A percentile compares a stretch with the other conserved stretches of the same genome.
These are phyloP conservation scores for Ophiosphaerella korrae DNA, from an alignment of 2,329 filamentous ascomycete species.

Conservation along the genomic window DNA sequence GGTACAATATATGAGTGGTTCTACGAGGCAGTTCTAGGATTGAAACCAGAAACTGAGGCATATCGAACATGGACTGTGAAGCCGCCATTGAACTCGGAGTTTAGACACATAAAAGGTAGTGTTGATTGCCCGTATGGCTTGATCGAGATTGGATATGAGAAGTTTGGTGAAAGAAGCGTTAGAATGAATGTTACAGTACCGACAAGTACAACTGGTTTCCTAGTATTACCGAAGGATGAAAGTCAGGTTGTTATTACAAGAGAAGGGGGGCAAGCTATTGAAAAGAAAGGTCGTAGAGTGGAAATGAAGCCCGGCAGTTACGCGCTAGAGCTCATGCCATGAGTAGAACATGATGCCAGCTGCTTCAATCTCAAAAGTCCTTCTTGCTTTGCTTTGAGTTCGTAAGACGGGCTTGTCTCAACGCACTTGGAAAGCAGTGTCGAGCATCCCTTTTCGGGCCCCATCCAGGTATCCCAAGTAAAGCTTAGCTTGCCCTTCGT, in stretches of 20 bases:
- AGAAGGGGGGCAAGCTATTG: neutral
- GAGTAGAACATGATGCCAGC: neutral
- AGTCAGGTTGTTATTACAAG: conserved; percentile 11
- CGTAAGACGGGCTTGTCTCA: too few species aligned
- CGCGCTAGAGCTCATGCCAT: conserved; percentile 5
- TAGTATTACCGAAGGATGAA: conserved; percentile 17
- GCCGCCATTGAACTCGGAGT: conserved; percentile 50
- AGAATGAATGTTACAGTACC: conserved; percentile 30
- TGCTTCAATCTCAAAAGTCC: too few species aligned
- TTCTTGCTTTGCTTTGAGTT: too few species aligned
- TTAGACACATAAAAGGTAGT: conserved; percentile 45
- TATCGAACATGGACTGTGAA: conserved; percentile 50
- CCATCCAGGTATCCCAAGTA: neutral
- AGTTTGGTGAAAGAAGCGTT: neutral
- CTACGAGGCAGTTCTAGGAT: conserved; percentile 49
- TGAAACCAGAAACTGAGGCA: conserved; percentile 46
- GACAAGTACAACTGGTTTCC: conserved; percentile 23
- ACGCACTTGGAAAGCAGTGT: too few species aligned
- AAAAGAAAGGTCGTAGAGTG: conserved; percentile 7
- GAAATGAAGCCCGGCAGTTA: conserved; percentile 14
- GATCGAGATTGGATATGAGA: conserved; percentile 37
- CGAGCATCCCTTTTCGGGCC: too few species aligned
- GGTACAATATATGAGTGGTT: conserved; percentile 58
- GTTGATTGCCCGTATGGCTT: conserved; percentile 49
- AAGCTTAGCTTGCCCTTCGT: neutral